A percentile compares a stretch with the other conserved stretches of the same genome.
Conservation (phyloP, 768 basidiomycete species). For the Guyanaporus albipodus region DNA sequence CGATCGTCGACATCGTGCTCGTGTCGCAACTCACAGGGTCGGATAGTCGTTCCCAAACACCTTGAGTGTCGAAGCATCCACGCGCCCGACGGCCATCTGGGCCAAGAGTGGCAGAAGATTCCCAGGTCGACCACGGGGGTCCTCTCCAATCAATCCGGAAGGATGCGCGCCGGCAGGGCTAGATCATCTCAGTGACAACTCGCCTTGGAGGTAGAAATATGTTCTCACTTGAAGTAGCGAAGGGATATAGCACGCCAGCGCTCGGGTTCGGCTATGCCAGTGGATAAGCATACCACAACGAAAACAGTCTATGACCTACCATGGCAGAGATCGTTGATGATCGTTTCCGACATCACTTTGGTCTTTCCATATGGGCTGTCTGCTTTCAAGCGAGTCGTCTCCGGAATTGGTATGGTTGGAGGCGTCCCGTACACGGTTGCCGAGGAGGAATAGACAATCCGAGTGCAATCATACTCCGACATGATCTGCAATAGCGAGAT, state of each 20-base stretch:
- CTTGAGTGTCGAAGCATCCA: constrained; percentile 62
- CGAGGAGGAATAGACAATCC: constrained; percentile 95
- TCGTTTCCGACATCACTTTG: constrained; percentile 91
- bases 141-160: constrained; percentile 92
- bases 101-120: constrained; percentile 92
- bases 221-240: constrained; percentile 90
- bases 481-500: constrained; percentile 82
- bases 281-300: constrained; percentile 4
- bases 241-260: constrained; percentile 82
- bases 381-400: constrained; percentile 80
- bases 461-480: constrained; percentile 76
- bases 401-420: constrained; percentile 88
- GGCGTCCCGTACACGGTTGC: constrained; percentile 98
- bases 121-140: constrained; percentile 91
- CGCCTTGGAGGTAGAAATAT: neutral
- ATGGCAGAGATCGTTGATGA: constrained; percentile 84
- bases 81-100: constrained; percentile 90
- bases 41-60: constrained; percentile 98
- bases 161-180: constrained; percentile 99
- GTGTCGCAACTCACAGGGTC: constrained; percentile 59
- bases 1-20: no score
- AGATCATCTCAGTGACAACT: constrained; percentile 5
- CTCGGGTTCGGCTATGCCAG: constrained; percentile 53
- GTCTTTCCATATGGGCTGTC: constrained; percentile 94
- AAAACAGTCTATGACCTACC: constrained; percentile 40